Base-by-base conservation (phyloP, 1,139 yeast genomes). In the Pichia terricola region DNA sequence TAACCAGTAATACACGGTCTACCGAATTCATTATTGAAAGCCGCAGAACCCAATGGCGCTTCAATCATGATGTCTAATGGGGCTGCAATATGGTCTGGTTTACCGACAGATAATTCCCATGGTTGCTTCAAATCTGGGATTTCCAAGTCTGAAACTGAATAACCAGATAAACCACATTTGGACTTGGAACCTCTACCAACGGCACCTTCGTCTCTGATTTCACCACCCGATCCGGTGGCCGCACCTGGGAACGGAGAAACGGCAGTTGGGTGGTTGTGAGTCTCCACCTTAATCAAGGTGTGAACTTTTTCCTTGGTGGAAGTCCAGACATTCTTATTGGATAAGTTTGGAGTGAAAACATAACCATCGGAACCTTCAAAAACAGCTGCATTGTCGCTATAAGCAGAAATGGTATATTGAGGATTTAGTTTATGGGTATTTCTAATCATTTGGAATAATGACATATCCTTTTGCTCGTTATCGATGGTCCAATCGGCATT, bases 191-290 rank as follows among this genome's bases (percentile, higher is more conserved):
- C 99, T 64, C 96, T 79, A 52, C 99, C 99, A 26, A 91, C 96
- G 30, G 99, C 98, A 67, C 97, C 98, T 69, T 94, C 99, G 65
- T 94, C 99, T 73, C 99, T 85, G 58, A 94, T 94, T 68, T 94
- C 99, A 69, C 99, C 99, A 64, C 99, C 99, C 26, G 98, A 89
- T 53, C 99, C 99, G 25, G 99, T 94, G 35, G 99, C 96, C 35
- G 99, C 99, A 66, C 99, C 99, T 4, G 98, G 91, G 67, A 86
- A 94, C 34, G 99, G 99, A 30, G 97, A 89, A 10, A 94, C 96
- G 0, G 98, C 98, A 35, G 99, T 94, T 44, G 99, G 99, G 63
- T 94, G 99, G 67, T 94, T 94, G 64, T 94, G 99, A 32, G 99
- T 94, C 67, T 94, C 99, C 42, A 94, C 98, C 64, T 94, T 94